Evolutionary conservation across 2,329 filamentous ascomycete species (phyloP).

Genomic region (Pseudogymnoascus sp.): DNA sequence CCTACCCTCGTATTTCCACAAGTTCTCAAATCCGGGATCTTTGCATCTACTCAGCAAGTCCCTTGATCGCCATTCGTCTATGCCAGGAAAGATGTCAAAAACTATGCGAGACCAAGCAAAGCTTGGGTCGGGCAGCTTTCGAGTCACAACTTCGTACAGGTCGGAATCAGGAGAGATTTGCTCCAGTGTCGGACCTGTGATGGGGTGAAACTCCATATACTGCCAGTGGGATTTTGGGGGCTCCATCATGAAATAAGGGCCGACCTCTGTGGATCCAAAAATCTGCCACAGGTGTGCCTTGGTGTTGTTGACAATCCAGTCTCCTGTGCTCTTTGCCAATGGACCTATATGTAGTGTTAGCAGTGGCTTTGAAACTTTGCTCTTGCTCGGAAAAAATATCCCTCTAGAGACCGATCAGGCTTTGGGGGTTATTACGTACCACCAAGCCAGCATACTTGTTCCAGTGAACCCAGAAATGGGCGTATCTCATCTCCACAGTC

Average conservation of each 20-base stretch:
- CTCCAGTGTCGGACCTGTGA: slow-evolving; percentile 19
- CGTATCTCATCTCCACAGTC: slow-evolving; percentile 16
- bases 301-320: slow-evolving; percentile 25
- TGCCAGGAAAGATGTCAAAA: slow-evolving; percentile 35
- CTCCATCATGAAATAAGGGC: slow-evolving; percentile 18
- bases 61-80: slow-evolving; percentile 35
- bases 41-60: slow-evolving; percentile 30
- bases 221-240: slow-evolving; percentile 27
- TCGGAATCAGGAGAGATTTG: slow-evolving; percentile 18
- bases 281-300: slow-evolving; percentile 20
- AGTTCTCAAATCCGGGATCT: slow-evolving; percentile 12
- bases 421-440: slow-evolving; percentile 13
- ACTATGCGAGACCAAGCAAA: slow-evolving; percentile 25
- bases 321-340: slow-evolving; percentile 24
- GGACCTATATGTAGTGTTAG: slow-evolving; percentile 20
- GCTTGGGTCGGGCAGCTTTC: slow-evolving; percentile 23
- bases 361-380: neutral
- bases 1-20: slow-evolving; percentile 17
- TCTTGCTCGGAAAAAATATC: neutral
- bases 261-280: slow-evolving; percentile 30
- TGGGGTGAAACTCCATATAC: slow-evolving; percentile 27
- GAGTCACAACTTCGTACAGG: slow-evolving; percentile 30
- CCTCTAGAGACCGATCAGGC: neutral
- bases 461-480: slow-evolving; percentile 10
- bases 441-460: slow-evolving; percentile 20